Conservation (phyloP, 305 asterid genomes). For the Fraxinus ornus region DNA sequence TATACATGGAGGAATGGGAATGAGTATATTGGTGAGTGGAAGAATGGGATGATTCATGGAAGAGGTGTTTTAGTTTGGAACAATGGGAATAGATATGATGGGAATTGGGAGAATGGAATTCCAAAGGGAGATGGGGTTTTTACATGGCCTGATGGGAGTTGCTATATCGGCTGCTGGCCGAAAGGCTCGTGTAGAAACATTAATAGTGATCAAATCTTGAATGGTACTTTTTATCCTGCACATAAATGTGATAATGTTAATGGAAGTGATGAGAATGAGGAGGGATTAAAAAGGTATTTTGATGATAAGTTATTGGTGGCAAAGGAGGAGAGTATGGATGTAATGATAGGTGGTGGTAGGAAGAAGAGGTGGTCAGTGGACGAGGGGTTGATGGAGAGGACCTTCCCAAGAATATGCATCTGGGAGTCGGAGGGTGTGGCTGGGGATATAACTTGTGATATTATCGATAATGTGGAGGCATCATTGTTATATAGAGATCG, state of each 20-base stretch:
- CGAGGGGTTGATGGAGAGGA: constrained; percentile 49
- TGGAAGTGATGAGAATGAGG: constrained; percentile 33
- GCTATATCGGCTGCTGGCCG: constrained; percentile 49
- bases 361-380: constrained; percentile 54
- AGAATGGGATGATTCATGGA: constrained; percentile 58
- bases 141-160: constrained; percentile 85
- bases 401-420: constrained; percentile 80
- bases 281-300: constrained; percentile 37
- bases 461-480: constrained; percentile 77
- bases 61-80: constrained; percentile 70
- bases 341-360: constrained; percentile 30
- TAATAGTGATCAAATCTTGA: constrained; percentile 11
- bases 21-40: constrained; percentile 78
- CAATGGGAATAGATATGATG: constrained; percentile 67
- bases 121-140: constrained; percentile 82
- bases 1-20: constrained; percentile 71
- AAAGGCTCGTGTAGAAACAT: constrained; percentile 19
- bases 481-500: constrained; percentile 62
- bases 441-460: constrained; percentile 92
- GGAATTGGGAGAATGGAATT: constrained; percentile 78
- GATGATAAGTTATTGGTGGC: constrained; percentile 43
- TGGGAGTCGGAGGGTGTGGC: constrained; percentile 98
- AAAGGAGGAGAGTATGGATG: constrained; percentile 39
- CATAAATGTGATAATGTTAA: not conserved
- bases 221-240: constrained; percentile 13